These are phyloP conservation scores for Plicaturopsis crispa DNA, from an alignment of 768 basidiomycete species.

Conservation along the genomic window DNA sequence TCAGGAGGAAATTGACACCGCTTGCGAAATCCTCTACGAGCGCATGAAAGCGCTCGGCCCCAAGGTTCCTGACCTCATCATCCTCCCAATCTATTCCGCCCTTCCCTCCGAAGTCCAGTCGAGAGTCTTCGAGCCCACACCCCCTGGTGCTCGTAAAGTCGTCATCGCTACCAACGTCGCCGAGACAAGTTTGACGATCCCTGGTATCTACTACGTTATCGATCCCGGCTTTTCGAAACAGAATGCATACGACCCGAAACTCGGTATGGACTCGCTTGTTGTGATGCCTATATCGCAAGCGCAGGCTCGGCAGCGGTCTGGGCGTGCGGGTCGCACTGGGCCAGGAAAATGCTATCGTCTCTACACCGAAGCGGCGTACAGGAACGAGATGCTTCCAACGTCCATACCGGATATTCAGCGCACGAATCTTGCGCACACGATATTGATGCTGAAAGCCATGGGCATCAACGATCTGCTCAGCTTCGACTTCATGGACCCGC, in stretches of 20 bases:
- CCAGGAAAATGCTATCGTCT: constrained; percentile 98
- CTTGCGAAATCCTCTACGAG: constrained; percentile 95
- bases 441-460: constrained; percentile 97
- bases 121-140: constrained; percentile 94
- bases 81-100: constrained; percentile 96
- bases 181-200: constrained; percentile 96
- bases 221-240: constrained; percentile 99
- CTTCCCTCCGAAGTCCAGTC: constrained; percentile 98
- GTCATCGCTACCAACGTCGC: constrained; percentile 99
- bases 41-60: constrained; percentile 98
- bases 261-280: constrained; percentile 98
- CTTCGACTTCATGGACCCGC: constrained; percentile 99
- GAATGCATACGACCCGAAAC: constrained; percentile 93
- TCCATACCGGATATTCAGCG: constrained; percentile 98
- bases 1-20: constrained; percentile 97
- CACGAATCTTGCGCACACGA: constrained; percentile 86
- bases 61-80: constrained; percentile 96
- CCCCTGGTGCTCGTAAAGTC: constrained; percentile 96
- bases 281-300: constrained; percentile 99
- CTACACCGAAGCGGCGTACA: constrained; percentile 96
- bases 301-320: constrained; percentile 91
- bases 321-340: constrained; percentile 95
- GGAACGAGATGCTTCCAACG: constrained; percentile 97
- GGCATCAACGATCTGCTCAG: constrained; percentile 95
- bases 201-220: constrained; percentile 98